Conservation (phyloP, 495 filamentous ascomycete species). For the Penicillium diatomitis region DNA sequence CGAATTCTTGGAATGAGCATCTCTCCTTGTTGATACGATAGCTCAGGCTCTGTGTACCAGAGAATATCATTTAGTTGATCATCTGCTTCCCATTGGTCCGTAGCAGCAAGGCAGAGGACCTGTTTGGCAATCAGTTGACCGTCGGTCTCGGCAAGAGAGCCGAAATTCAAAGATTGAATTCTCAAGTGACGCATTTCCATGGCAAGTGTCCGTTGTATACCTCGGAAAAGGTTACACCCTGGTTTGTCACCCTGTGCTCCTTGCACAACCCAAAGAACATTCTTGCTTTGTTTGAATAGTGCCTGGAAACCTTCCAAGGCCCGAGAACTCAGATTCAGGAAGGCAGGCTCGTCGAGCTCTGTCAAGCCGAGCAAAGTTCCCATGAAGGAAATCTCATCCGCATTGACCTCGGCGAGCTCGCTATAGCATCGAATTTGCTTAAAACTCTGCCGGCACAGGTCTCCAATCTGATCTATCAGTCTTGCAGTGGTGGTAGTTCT, state of each 20-base stretch:
- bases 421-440: slow-evolving; percentile 1
- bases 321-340: slow-evolving; percentile 26
- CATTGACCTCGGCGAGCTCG: slow-evolving; percentile 9
- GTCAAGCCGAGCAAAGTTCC: slow-evolving; percentile 33
- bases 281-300: slow-evolving; percentile 27
- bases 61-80: slow-evolving; percentile 6
- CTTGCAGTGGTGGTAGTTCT: slow-evolving; percentile 4
- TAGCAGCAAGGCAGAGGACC: slow-evolving; percentile 15
- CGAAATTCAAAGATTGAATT: slow-evolving; percentile 21
- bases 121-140: slow-evolving; percentile 7
- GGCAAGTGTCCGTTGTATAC: slow-evolving; percentile 23
- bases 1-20: slow-evolving; percentile 24
- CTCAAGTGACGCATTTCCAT: slow-evolving; percentile 18
- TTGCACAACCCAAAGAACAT: slow-evolving; percentile 31
- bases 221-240: slow-evolving; percentile 29
- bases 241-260: slow-evolving; percentile 25
- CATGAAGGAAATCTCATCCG: slow-evolving; percentile 10
- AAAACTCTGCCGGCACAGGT: slow-evolving; percentile 6
- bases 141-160: slow-evolving; percentile 5
- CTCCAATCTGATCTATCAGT: slow-evolving; percentile 5
- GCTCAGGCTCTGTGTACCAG: slow-evolving; percentile 19
- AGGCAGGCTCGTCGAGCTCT: slow-evolving; percentile 35
- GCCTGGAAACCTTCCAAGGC: slow-evolving; percentile 11
- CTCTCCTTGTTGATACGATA: slow-evolving; percentile 13
- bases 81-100: slow-evolving; percentile 13